phyloP scores from a whole-genome alignment of 805 yeast genomes.

The Yarrowia sp. region DNA sequence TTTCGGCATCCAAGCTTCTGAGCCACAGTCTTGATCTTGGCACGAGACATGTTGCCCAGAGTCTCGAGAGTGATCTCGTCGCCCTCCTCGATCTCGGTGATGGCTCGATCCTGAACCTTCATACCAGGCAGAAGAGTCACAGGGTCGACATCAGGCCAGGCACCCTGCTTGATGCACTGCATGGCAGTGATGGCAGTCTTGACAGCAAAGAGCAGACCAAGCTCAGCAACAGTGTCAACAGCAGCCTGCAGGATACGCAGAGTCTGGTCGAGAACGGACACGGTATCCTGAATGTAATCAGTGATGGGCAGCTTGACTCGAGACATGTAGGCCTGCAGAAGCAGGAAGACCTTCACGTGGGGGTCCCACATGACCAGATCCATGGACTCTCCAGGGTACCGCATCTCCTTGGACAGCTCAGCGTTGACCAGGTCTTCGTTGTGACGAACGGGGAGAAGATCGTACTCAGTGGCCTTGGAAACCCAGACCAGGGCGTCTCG shows the following conservation, averaged over 20 bases:
- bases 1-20: constrained; percentile 36
- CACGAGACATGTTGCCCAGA: constrained; percentile 33
- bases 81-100: constrained; percentile 28
- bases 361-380: constrained; percentile 70
- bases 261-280: constrained; percentile 89
- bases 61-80: constrained; percentile 25
- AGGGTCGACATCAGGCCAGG: constrained; percentile 81
- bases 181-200: constrained; percentile 62
- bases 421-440: constrained; percentile 85
- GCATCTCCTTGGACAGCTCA: constrained; percentile 69
- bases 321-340: constrained; percentile 70
- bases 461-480: constrained; percentile 73
- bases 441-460: constrained; percentile 85
- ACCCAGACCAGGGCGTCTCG: constrained; percentile 62
- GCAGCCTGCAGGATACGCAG: constrained; percentile 90
- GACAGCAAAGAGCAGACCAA: constrained; percentile 67
- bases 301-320: constrained; percentile 84
- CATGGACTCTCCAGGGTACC: constrained; percentile 49
- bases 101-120: constrained; percentile 27
- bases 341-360: constrained; percentile 71
- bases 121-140: constrained; percentile 54
- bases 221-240: constrained; percentile 83
- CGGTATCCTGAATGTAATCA: constrained; percentile 91
- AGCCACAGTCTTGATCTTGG: constrained; percentile 44
- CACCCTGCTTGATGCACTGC: constrained; percentile 85